phyloP scores from a whole-genome alignment of 139 green algal species.

The Yamagishiella unicocca region DNA sequence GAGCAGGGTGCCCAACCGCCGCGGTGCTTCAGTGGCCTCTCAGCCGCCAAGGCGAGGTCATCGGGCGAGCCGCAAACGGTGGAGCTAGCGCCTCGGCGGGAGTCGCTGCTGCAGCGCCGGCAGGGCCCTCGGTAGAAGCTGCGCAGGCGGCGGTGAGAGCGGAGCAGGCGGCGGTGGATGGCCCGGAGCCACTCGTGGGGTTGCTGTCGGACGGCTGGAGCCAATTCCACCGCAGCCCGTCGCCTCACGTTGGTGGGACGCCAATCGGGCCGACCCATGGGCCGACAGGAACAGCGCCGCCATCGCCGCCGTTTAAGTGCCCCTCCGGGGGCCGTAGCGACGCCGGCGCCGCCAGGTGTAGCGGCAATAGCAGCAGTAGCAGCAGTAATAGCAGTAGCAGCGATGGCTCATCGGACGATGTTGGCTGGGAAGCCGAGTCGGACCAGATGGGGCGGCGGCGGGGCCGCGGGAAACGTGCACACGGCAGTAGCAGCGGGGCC shows the following conservation, averaged over 20 bases:
- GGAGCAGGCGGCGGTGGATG: neutral
- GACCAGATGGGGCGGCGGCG: neutral
- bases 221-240: neutral
- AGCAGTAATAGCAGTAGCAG: neutral
- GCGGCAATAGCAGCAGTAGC: neutral
- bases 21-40: conserved; percentile 2
- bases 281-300: no score
- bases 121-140: neutral
- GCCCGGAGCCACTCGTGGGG: neutral
- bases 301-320: no score
- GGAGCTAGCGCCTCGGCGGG: neutral
- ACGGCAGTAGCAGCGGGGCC: neutral
- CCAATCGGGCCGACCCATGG: conserved; percentile 18
- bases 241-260: neutral
- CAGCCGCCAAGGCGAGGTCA: no score
- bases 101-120: neutral
- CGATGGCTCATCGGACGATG: neutral
- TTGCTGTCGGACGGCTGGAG: neutral
- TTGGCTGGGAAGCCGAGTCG: neutral
- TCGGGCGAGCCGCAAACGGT: neutral
- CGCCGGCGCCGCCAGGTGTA: neutral
- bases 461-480: neutral
- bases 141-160: neutral
- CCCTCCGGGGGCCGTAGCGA: neutral
- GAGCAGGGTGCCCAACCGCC: neutral